Conservation (phyloP, 2,329 filamentous ascomycete genomes). For the Penicillium sp. region DNA sequence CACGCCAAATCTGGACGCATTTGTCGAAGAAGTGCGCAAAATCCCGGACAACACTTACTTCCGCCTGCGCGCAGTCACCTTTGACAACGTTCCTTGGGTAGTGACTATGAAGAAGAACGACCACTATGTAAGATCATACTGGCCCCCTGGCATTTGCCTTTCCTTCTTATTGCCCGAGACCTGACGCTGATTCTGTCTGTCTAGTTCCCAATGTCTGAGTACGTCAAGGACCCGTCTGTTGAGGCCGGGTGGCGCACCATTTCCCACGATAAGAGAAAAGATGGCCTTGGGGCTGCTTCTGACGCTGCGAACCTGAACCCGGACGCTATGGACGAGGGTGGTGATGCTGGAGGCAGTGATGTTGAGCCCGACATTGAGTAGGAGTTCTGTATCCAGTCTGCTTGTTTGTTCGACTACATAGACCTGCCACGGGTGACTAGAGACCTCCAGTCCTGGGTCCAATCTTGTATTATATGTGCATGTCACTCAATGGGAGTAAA, state of each 20-base stretch:
- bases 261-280: slow-evolving; percentile 47
- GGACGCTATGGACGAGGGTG: slow-evolving; percentile 43
- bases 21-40: slow-evolving; percentile 72
- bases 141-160: not conserved
- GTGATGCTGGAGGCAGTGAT: slow-evolving; percentile 30
- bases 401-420: not conserved
- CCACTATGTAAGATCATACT: slow-evolving; percentile 61
- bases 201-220: slow-evolving; percentile 60
- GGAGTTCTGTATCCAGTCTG: not conserved
- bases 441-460: too few relatives aligned
- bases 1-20: slow-evolving; percentile 74
- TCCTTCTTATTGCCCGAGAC: not conserved
- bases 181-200: not conserved
- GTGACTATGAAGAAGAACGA: slow-evolving; percentile 99
- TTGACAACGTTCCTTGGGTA: slow-evolving; percentile 98
- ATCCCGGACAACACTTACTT: slow-evolving; percentile 98
- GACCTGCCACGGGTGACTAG: not conserved
- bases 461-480: slow-evolving; percentile 15
- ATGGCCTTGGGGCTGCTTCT: slow-evolving; percentile 28
- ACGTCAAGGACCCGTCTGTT: slow-evolving; percentile 50
- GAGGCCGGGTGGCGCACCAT: slow-evolving; percentile 54
- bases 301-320: slow-evolving; percentile 41
- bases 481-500: too few relatives aligned
- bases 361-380: slow-evolving; percentile 32
- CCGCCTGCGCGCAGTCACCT: slow-evolving; percentile 92